phyloP scores from a whole-genome alignment of 1,139 yeast genomes.

The Lodderomyces jiufengensis region DNA sequence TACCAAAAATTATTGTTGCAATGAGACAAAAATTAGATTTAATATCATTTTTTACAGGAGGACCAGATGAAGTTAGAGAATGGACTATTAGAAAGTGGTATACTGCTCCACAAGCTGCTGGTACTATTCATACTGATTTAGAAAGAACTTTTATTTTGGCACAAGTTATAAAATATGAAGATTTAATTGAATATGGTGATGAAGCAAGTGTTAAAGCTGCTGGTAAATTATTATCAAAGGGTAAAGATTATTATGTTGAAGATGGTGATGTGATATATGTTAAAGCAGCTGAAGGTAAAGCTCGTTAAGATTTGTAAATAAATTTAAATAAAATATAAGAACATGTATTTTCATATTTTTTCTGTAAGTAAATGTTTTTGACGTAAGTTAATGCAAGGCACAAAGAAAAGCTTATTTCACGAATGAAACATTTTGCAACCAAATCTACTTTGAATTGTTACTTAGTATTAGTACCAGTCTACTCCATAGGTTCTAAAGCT shows the following conservation, averaged over 20 bases:
- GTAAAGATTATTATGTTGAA: slow-evolving; percentile 90
- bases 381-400: no score
- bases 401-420: no score
- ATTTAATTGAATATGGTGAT: slow-evolving; percentile 74
- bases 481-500: no score
- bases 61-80: slow-evolving; percentile 84
- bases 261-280: slow-evolving; percentile 85
- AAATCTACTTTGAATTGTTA: no score
- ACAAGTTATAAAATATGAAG: slow-evolving; percentile 45
- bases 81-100: slow-evolving; percentile 86
- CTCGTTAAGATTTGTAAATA: slow-evolving; percentile 31
- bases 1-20: slow-evolving; percentile 81
- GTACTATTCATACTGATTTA: slow-evolving; percentile 71
- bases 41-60: slow-evolving; percentile 82
- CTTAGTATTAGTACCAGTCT: no score
- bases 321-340: no score
- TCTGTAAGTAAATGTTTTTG: no score
- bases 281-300: slow-evolving; percentile 96
- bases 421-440: no score
- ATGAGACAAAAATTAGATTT: slow-evolving; percentile 83
- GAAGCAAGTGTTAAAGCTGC: slow-evolving; percentile 86
- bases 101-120: slow-evolving; percentile 88
- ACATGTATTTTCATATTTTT: no score
- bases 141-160: slow-evolving; percentile 50
- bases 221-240: slow-evolving; percentile 90